Conservation (phyloP, 2,329 filamentous ascomycete genomes). For the Stemphylium beticola region DNA sequence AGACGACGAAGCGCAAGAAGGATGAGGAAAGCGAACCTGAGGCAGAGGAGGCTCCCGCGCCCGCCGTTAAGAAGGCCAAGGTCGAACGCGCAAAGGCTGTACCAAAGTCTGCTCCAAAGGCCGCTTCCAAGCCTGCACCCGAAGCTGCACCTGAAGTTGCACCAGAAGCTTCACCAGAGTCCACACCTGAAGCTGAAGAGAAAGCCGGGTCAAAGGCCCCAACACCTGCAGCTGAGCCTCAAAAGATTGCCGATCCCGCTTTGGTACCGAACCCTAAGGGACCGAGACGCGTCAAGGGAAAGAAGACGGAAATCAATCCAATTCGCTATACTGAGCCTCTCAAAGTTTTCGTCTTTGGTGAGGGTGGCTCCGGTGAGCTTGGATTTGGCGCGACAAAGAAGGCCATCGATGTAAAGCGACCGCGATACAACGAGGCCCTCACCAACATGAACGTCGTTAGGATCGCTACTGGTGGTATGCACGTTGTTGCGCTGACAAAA, state of each 20-base stretch:
- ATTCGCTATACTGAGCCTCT: constrained; percentile 66
- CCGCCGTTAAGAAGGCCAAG: constrained; percentile 35
- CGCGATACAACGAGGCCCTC: constrained; percentile 70
- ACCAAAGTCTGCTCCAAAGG: constrained; percentile 15
- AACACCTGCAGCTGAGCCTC: constrained; percentile 13
- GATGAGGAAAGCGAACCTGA: constrained; percentile 32
- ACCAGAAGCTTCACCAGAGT: not conserved
- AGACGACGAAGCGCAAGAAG: constrained; percentile 42
- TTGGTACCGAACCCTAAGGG: constrained; percentile 37
- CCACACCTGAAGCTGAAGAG: constrained; percentile 14
- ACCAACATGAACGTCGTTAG: constrained; percentile 71
- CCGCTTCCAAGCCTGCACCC: not conserved
- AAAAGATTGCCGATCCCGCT: constrained; percentile 17
- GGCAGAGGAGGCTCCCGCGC: constrained; percentile 25
- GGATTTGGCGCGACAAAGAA: constrained; percentile 73
- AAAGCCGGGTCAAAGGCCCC: constrained; percentile 17
- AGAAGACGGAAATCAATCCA: constrained; percentile 64
- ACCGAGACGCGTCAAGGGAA: constrained; percentile 38
- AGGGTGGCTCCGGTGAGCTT: constrained; percentile 81
- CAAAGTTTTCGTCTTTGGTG: constrained; percentile 81
- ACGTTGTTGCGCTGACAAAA: constrained; percentile 75
- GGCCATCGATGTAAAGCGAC: constrained; percentile 74
- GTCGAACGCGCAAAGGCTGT: constrained; percentile 22
- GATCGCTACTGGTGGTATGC: constrained; percentile 82
- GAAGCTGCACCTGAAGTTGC: not conserved